Evolutionary conservation across 768 basidiomycete species (phyloP), one percentile per base, ranked within the genome.

Genomic region (Podaxis rugospora): DNA sequence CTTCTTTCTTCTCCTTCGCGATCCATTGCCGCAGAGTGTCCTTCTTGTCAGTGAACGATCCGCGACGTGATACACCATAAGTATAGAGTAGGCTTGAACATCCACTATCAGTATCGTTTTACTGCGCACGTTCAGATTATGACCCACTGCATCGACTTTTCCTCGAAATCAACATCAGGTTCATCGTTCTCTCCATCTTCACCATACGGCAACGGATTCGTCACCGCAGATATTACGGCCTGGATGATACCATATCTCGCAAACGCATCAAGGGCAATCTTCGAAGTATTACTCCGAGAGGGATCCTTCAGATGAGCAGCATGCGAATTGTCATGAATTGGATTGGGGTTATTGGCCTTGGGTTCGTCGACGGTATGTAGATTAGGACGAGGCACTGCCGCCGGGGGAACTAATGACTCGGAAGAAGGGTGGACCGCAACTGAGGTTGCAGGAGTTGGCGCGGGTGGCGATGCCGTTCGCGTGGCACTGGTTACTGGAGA

Each of bases 321-420:
- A 67, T 90, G 90, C 5, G 89, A 91, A 72, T 91, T 91, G 27
- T 84, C 76, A 69, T 89, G 83, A n/a, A 90, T 77, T 0, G 80
- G 77, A 51, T 70, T 66, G 18, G 62, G 37, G 23, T 36, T 62
- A 6, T 53, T 28, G 46, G 63, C 6, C 5, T 9, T 49, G 21
- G 47, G 47, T 49, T 51, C 54, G 51, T 69, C 67, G 44, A 62
- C 37, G 7, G 65, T 52, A 14, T 65, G 68, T 32, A 70, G 66
- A 5, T 65, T 57, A 23, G 73, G 66, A 1, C 69, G 55, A 39
- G 70, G 18, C 4, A 13, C 25, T 3, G 61, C 42, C 21, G 61
- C 16, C 54, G 28, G 50, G 55, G 36, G 14, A 49, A 69, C 44
- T 69, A 49, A 49, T 46, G 28, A 42, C 61, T 16, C 42, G 6